Base-by-base conservation (phyloP, 345 rosid species). In the Linum tenue region DNA sequence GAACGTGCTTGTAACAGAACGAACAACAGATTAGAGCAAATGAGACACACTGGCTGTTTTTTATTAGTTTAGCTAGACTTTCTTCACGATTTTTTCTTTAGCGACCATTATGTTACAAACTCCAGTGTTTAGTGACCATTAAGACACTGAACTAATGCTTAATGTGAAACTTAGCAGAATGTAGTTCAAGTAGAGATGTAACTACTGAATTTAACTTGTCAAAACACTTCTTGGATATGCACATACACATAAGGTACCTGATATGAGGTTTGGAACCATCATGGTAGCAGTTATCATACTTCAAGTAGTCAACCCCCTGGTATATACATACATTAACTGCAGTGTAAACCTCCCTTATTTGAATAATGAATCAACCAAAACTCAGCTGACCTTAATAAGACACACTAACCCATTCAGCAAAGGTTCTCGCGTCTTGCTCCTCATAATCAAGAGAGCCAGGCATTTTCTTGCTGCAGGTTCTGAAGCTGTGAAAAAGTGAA, bases 361-460 rank as follows among this genome's bases (percentile, higher is more conserved):
- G 22, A 56, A 3, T 5, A 14, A 35, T 39, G 7, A 8, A 55
- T 36, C 5, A 71, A 66, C 53, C 56, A 39, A 59, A 37, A 37
- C 14, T 1, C 16, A 7, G 10, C 10, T 31, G 22, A 53, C 31
- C 12, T n/a, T 12, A 51, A 43, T 7, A 43, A 43, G 14, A 48
- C 53, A 38, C 14, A 62, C 76, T 15, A 4, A 73, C 76, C 66
- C 76, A 72, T 41, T 58, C 38, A 6, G 66, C 76, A 64, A 68
- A 68, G 4, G 56, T 73, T 55, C 65, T 64, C 5, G 69, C 76
- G 50, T 73, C 69, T 55, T 68, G 76, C 17, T 68, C 42, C 55
- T 64, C 76, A 64, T 48, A 68, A 17, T 67, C 67, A 39, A 72
- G 76, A 39, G 76, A 72, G n/a, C 76, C 76, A 12, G 76, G 76